Evolutionary conservation across 306 rosid genomes (phyloP).

Genomic region (Amphicarpaea edgeworthii): DNA sequence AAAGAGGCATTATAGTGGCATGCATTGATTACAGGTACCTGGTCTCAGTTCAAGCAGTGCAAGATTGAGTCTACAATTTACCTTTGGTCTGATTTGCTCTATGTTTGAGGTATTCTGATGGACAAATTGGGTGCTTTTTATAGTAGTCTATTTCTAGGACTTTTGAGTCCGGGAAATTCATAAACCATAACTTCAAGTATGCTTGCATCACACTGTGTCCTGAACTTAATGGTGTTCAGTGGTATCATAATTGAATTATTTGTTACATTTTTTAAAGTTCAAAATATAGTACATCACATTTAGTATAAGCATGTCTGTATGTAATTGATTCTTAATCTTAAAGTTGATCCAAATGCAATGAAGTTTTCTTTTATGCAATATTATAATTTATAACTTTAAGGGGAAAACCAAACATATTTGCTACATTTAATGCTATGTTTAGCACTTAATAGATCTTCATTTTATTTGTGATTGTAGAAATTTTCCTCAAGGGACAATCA

Average conservation of each 20-base stretch:
- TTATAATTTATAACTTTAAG: slow-evolving; percentile 14
- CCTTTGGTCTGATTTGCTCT: slow-evolving; percentile 49
- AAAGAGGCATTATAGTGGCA: slow-evolving; percentile 91
- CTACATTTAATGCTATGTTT: slow-evolving; percentile 28
- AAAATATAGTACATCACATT: neutral
- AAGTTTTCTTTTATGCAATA: neutral
- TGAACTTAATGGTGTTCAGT: slow-evolving; percentile 13
- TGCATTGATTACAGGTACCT: slow-evolving; percentile 92
- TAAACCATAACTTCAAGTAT: slow-evolving; percentile 8
- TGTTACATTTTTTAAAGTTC: slow-evolving; percentile 20
- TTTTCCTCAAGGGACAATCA: slow-evolving; percentile 96
- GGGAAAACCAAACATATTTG: slow-evolving; percentile 10
- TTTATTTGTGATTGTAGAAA: slow-evolving; percentile 70
- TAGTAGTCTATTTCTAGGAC: slow-evolving; percentile 21
- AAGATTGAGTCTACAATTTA: slow-evolving; percentile 48
- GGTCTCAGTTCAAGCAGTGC: slow-evolving; percentile 57
- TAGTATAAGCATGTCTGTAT: slow-evolving; percentile 5
- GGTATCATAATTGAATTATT: slow-evolving; percentile 30
- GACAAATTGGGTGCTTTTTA: slow-evolving; percentile 42
- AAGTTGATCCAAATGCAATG: slow-evolving; percentile 3
- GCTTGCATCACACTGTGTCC: slow-evolving; percentile 15
- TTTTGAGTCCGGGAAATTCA: slow-evolving; percentile 36
- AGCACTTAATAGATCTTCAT: slow-evolving; percentile 27
- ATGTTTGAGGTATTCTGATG: slow-evolving; percentile 49
- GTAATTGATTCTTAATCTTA: slow-evolving; percentile 11